Base-by-base conservation (phyloP, 2,329 filamentous ascomycete genomes). In the Penicillium sp. region DNA sequence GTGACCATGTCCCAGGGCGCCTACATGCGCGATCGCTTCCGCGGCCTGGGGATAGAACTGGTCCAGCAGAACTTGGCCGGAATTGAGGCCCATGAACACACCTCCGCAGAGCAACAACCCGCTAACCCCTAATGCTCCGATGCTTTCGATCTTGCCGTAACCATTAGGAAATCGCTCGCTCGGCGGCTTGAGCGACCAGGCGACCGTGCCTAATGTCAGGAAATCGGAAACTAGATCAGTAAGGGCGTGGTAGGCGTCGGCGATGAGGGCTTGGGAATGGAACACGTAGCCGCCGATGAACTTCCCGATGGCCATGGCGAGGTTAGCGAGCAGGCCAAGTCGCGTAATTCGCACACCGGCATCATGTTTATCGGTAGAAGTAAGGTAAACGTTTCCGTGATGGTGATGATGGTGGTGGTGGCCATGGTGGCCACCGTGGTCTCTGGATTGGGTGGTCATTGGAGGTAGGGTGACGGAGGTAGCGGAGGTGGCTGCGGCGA, bases 71-170 rank as follows among this genome's bases (percentile, higher is more conserved):
- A 82, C 79, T 58, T 84, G 73, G 49, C 82, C 76, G 61, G 84
- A 86, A 69, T 86, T 85, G 71, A 85, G 81, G 55, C 89, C 89
- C 85, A 98, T 97, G 68, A 94, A 89, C 55, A 95, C 73, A 43
- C 93, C 93, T 54, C 93, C 93, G 42, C 84, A 82, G 2, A 98
- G 79, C 61, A 98, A 76, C 72, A 98, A 86, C 55, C 89, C 84
- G 59, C 90, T 96, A 31, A 98, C 93, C 13, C 91, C 93, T 52
- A 98, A 74, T 21, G 89, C 93, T 19, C 93, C 93, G 64, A 98
- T 73, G 62, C 89, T 95, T 75, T 98, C 93, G n/a, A 98, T 81
- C 74, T 98, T 98, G 65, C 93, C 93, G 66, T 95, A 98, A 2
- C 93, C 93, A 61, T 83, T 82, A 2, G 93, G 93, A 65, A 95